Evolutionary conservation across 2,329 filamentous ascomycete genomes (phyloP).

Genomic region (Chaetomiaceae sp.): DNA sequence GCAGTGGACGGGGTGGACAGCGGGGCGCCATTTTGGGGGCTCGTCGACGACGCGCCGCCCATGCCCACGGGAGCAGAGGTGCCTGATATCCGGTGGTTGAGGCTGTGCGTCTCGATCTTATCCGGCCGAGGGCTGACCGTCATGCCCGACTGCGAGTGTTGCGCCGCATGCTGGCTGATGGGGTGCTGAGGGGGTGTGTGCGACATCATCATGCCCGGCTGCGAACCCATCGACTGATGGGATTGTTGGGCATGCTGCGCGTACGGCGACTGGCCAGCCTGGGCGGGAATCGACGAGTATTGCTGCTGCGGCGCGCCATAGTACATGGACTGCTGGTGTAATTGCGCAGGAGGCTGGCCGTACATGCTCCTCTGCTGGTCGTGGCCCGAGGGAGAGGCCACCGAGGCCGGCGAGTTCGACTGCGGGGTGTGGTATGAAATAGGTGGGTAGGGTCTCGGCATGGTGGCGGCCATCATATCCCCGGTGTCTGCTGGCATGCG

Average conservation of each 20-base stretch:
- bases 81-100: conserved; percentile 58
- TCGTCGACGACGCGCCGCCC: conserved; percentile 31
- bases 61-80: conserved; percentile 46
- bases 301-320: conserved; percentile 54
- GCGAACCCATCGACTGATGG: conserved; percentile 58
- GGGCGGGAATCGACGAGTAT: conserved; percentile 61
- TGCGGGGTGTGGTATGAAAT: conserved; percentile 91
- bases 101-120: conserved; percentile 57
- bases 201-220: conserved; percentile 63
- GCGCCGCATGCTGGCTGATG: conserved; percentile 54
- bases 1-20: conserved; percentile 44
- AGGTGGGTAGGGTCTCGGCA: conserved; percentile 80
- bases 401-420: conserved; percentile 89
- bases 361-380: conserved; percentile 89
- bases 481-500: conserved; percentile 43
- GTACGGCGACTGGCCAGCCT: conserved; percentile 57
- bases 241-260: conserved; percentile 53
- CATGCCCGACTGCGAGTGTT: conserved; percentile 52
- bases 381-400: conserved; percentile 82
- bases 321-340: conserved; percentile 80
- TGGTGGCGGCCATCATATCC: conserved; percentile 63
- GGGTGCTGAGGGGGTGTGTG: conserved; percentile 53
- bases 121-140: conserved; percentile 56
- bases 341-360: conserved; percentile 69
- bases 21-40: conserved; percentile 39